phyloP scores from a whole-genome alignment of 331 rosid species.

The Pyrus hybrid region DNA sequence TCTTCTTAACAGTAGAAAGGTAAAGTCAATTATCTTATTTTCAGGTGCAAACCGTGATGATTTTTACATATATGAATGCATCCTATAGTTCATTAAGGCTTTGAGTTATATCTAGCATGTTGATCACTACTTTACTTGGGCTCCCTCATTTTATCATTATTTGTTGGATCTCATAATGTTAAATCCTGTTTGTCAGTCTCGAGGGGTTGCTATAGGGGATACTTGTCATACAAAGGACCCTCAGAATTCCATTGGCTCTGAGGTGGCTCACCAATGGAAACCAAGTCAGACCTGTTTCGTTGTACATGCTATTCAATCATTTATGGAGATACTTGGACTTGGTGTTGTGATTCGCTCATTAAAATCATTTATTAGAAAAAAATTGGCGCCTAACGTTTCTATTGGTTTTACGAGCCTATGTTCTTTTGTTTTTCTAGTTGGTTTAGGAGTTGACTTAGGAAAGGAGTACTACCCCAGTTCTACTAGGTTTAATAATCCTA shows the following conservation, averaged over 20 bases:
- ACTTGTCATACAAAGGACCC: neutral
- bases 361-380: neutral
- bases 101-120: neutral
- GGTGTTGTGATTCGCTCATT: neutral
- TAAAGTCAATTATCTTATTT: neutral
- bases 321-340: neutral
- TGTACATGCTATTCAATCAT: neutral
- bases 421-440: neutral
- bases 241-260: neutral
- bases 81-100: neutral
- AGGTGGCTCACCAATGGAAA: neutral
- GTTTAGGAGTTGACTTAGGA: neutral
- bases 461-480: neutral
- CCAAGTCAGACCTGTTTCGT: neutral
- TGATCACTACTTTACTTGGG: neutral
- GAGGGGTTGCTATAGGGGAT: neutral
- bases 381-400: neutral
- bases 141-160: neutral
- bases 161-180: neutral
- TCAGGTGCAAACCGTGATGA: neutral
- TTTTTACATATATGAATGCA: neutral
- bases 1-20: neutral
- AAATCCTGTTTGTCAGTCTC: neutral
- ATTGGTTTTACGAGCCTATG: neutral
- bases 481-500: neutral